A percentile compares a stretch with the other conserved stretches of the same genome.
Conservation (phyloP, 2,329 filamentous ascomycete species). For the Corynespora cassiicola region DNA sequence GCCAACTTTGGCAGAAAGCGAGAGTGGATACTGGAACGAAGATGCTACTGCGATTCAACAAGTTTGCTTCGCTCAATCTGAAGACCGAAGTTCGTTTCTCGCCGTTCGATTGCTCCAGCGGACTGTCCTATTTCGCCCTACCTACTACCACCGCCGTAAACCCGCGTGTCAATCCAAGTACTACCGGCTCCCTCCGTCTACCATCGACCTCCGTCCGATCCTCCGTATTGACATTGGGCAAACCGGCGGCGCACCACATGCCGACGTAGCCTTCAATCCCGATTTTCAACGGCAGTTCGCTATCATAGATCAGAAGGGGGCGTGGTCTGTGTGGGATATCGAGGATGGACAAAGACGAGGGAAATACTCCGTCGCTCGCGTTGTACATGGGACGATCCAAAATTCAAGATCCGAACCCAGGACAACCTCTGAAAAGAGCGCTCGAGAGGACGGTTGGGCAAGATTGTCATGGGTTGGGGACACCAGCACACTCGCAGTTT, state of each 20-base stretch:
- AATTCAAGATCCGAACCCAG: too few species aligned
- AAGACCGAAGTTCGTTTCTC: conserved; percentile 54
- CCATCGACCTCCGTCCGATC: conserved; percentile 63
- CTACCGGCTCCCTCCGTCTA: conserved; percentile 50
- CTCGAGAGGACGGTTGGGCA: conserved; percentile 56
- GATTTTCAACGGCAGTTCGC: conserved; percentile 67
- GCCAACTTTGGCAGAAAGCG: conserved; percentile 49
- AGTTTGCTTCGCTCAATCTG: conserved; percentile 56
- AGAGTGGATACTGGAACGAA: conserved; percentile 63
- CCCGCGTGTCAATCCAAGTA: conserved; percentile 20
- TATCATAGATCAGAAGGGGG: conserved; percentile 69
- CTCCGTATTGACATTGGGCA: conserved; percentile 58
- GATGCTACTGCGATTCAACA: conserved; percentile 62
- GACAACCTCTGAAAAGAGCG: conserved; percentile 4
- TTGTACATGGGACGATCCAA: conserved; percentile 36
- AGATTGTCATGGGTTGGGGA: conserved; percentile 57
- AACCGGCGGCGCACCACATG: conserved; percentile 64
- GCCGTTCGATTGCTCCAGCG: conserved; percentile 56
- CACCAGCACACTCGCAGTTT: conserved; percentile 59
- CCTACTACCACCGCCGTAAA: conserved; percentile 18
- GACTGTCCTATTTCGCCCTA: conserved; percentile 56
- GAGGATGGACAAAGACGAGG: conserved; percentile 24
- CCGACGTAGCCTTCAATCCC: conserved; percentile 71
- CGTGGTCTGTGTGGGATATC: conserved; percentile 74
- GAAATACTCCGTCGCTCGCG: conserved; percentile 42